These are phyloP conservation scores for Mycena epipterygia DNA, from an alignment of 768 basidiomycete genomes.

Conservation along the genomic window DNA sequence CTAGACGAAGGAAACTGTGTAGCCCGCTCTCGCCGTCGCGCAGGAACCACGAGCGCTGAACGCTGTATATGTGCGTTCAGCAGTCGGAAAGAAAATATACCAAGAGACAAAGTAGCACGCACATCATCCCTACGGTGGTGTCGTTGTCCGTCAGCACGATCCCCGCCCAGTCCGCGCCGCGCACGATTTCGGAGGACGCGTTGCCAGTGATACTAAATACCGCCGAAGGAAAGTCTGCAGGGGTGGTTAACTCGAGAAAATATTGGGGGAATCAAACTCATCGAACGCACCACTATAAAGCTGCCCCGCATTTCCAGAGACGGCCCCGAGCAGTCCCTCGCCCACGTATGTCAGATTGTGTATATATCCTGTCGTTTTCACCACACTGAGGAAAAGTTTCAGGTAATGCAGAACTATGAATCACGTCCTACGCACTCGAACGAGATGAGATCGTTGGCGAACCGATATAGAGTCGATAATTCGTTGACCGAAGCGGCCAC, in stretches of 20 bases:
- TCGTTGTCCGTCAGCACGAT: conserved; percentile 44
- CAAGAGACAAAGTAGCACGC: not conserved
- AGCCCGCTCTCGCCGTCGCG: conserved; percentile 43
- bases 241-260: not conserved
- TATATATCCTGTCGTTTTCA: conserved; percentile 38
- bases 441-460: conserved; percentile 24
- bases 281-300: conserved; percentile 28
- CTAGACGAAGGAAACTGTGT: conserved; percentile 43
- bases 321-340: conserved; percentile 35
- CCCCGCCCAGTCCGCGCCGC: conserved; percentile 40
- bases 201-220: conserved; percentile 32
- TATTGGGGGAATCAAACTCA: not conserved
- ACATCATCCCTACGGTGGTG: conserved; percentile 25
- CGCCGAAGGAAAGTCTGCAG: conserved; percentile 40
- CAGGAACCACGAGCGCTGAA: conserved; percentile 46
- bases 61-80: conserved; percentile 19
- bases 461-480: conserved; percentile 1
- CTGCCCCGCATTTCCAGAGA: conserved; percentile 40
- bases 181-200: conserved; percentile 16
- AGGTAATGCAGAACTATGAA: not conserved
- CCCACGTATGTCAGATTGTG: conserved; percentile 37
- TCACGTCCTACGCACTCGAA: conserved; percentile 15
- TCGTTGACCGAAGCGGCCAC: not conserved
- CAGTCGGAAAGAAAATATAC: not conserved
- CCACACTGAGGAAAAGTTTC: conserved; percentile 9